Conservation (phyloP, 1,139 yeast species). For the Lodderomyces margitis region DNA sequence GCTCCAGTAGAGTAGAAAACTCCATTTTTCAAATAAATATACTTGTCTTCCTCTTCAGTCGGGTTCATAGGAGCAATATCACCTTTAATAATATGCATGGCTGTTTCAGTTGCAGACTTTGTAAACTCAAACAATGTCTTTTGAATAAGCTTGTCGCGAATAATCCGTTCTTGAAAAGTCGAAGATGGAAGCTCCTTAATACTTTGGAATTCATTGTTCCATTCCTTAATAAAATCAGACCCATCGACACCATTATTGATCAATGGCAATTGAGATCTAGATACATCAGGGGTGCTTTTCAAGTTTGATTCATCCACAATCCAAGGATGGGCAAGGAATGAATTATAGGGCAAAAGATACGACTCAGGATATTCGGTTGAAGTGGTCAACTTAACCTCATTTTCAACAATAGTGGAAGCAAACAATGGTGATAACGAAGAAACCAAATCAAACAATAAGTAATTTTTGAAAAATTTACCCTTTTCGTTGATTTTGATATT, state of each 20-base stretch:
- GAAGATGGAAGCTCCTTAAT: constrained; percentile 66
- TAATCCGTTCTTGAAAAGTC: constrained; percentile 62
- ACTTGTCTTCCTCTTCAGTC: constrained; percentile 56
- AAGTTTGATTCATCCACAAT: constrained; percentile 39
- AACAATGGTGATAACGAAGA: constrained; percentile 55
- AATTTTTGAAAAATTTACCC: constrained; percentile 34
- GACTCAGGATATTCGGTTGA: constrained; percentile 55
- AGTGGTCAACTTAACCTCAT: constrained; percentile 40
- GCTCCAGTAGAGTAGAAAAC: constrained; percentile 81
- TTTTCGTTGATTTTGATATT: constrained; percentile 43
- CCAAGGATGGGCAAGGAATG: constrained; percentile 76
- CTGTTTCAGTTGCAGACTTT: constrained; percentile 73
- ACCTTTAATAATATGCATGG: constrained; percentile 71
- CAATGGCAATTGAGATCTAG: constrained; percentile 59
- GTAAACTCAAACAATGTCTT: constrained; percentile 80
- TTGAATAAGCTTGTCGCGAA: constrained; percentile 72
- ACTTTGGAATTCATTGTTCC: constrained; percentile 90
- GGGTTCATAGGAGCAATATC: constrained; percentile 81
- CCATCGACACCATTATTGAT: constrained; percentile 59
- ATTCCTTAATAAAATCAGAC: constrained; percentile 62
- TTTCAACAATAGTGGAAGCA: constrained; percentile 36
- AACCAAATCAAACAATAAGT: constrained; percentile 55
- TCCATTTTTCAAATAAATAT: constrained; percentile 74
- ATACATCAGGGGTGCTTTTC: constrained; percentile 51
- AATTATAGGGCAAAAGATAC: constrained; percentile 58